Base-by-base conservation (phyloP, 169 alveolate species). In the Blepharisma undulans region DNA sequence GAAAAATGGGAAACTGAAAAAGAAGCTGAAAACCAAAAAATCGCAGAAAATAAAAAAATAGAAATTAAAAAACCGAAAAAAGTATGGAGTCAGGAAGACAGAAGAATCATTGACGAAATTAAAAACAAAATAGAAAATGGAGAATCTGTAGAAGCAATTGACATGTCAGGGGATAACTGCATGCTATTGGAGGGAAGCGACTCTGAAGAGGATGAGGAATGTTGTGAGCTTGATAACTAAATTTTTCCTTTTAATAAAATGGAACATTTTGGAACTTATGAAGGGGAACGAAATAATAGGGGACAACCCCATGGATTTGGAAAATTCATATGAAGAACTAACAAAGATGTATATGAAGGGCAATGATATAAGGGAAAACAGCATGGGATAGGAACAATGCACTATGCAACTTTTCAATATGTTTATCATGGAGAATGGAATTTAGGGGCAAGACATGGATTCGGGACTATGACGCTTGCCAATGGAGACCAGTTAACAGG, bases 401-500 rank as follows among this genome's bases (percentile, higher is more conserved):
- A 66, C 19, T 72, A 87, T 27, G 71, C 14, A 14, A 32, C 29
- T 27, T 87, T 29, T n/a, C 29, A 72, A 14, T 22, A 72, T 72
- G 18, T 10, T 12, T 91, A 91, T 85, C 36, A n/a, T 74, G 93
- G 93, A 4, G 88, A 85, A 10, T 81, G 25, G 4, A 16, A 29
- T n/a, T 27, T 27, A 19, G 93, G 93, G 12, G 72, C 84, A 36
- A 91, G 88, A 22, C 91, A 93, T 61, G 95, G 95, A 6, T 29
- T 76, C n/a, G 94, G 95, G 14, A 76, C 74, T 60, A 80, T 87
- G 33, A 25, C 21, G 19, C 76, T 84, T 84, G 86, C 93, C 1
- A 92, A 93, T 66, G 93, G 95, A 87, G 95, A 91, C 34, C 59
- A 34, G n/a, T 93, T 88, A 61, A 87, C 85, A 66, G 95, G 95